Conservation (phyloP, 176 grass and related monocot genomes). For the Zea mays region Zm-B73-REFERENCE-NAM-5.0 NC_050099.1:180804001-180804500, state of each 20-base stretch:
- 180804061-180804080: conserved; percentile 31
- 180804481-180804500: neutral
- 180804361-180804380: neutral
- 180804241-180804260: conserved; percentile 94
- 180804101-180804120: neutral
- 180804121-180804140: neutral
- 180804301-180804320: conserved; percentile 91
- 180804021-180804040: conserved; percentile 82
- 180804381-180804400: neutral
- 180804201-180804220: conserved; percentile 91
- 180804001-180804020: conserved; percentile 97
- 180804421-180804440: conserved; percentile 19
- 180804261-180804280: conserved; percentile 84
- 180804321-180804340: conserved; percentile 79
- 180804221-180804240: conserved; percentile 82
- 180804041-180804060: conserved; percentile 94
- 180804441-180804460: neutral
- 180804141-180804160: neutral
- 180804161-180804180: conserved; percentile 38
- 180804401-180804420: neutral
- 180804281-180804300: conserved; percentile 94
- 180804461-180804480: neutral
- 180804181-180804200: conserved; percentile 91
- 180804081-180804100: neutral
- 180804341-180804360: neutral